Conservation (phyloP, 179 eudicot species). For the Amaranthus tricolor region DNA sequence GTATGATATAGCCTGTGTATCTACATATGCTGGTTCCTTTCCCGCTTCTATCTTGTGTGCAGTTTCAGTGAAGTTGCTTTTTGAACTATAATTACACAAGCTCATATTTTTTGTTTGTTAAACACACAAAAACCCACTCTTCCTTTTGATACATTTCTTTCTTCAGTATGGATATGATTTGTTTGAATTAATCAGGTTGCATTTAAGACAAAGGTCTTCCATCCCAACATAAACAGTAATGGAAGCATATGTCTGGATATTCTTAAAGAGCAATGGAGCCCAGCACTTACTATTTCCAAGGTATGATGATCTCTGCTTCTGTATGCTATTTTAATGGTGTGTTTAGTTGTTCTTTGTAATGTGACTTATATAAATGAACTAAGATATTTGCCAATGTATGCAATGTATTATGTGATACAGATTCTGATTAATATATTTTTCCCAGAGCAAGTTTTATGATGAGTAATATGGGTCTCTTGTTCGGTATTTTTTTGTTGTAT, state of each 20-base stretch:
- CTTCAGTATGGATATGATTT: slow-evolving; percentile 3
- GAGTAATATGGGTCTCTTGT: background rate
- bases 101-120: no score
- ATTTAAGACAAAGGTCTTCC: slow-evolving; percentile 41
- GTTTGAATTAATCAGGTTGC: slow-evolving; percentile 29
- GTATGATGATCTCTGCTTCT: slow-evolving; percentile 15
- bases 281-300: slow-evolving; percentile 43
- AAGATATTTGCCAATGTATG: background rate
- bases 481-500: background rate
- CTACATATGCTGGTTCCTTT: no score
- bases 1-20: no score
- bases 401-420: background rate
- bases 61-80: no score
- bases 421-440: background rate
- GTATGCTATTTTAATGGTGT: background rate
- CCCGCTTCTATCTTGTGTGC: no score
- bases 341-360: background rate
- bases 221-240: slow-evolving; percentile 42
- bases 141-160: background rate
- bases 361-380: background rate
- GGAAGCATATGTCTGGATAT: slow-evolving; percentile 44
- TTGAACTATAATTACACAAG: no score
- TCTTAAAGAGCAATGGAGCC: slow-evolving; percentile 45
- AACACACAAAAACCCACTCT: no score
- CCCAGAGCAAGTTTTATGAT: background rate